Base-by-base conservation (phyloP, 2,329 filamentous ascomycete species). In the Alternaria ethzedia region DNA sequence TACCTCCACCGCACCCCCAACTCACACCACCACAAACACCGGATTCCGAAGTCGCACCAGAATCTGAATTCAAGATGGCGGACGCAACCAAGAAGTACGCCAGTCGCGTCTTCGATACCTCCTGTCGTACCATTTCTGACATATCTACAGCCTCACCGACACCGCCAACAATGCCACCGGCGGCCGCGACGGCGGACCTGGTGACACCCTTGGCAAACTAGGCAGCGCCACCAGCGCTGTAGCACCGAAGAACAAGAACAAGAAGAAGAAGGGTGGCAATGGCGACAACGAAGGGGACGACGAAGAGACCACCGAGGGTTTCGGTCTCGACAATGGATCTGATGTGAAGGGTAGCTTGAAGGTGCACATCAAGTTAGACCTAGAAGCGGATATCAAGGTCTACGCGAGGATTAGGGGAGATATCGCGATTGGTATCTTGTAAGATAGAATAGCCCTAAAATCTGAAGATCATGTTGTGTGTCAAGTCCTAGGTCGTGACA, bases 321-420 rank as follows among this genome's bases (percentile, higher is more conserved):
- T 72, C 28, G 70, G 70, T 10, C 46, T 70, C 3, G 70, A 72
- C 6, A 67, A 71, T 10, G 47, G 43, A 30, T 70, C 68, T 43
- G 70, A 72, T n/a, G 70, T 72, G 17, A 70, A 71, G 43, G 70
- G 70, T 9, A 72, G 69, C 25, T 49, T 72, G 59, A 72, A 71
- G 54, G 61, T 71, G 10, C 69, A 71, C 25, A 71, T 71, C 57
- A 72, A 70, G 59, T 36, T 72, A n/a, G 68, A 72, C 54, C 46
- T 72, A 5, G 70, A 72, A 43, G 70, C 67, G 13, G 69, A 71
- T 32, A 72, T 72, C 25, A 61, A 64, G n/a, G 63, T 71, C 13
- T 68, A 68, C 17, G 70, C 69, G 8, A 60, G 67, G 28, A 66
- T 72, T 11, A 71, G 69, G 52, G 70, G 70, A 15, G 70, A 72